Conservation (phyloP, 1,284 basidiomycete genomes). For the Acaromyces ingoldii region DNA sequence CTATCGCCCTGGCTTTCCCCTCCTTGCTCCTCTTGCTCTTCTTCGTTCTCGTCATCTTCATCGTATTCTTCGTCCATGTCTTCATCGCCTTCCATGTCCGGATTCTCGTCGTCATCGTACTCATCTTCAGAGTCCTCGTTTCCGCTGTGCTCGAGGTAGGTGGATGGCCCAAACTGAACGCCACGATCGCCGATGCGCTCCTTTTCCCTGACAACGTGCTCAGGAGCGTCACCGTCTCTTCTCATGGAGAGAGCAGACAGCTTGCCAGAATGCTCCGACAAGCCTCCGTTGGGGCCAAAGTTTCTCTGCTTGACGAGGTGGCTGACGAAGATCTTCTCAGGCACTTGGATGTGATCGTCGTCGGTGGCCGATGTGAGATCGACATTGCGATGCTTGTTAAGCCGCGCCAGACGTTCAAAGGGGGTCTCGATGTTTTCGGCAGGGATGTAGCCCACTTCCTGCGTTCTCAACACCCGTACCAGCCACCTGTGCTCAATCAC, state of each 20-base stretch:
- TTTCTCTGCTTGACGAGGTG: constrained; percentile 41
- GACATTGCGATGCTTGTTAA: constrained; percentile 97
- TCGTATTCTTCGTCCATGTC: constrained; percentile 15
- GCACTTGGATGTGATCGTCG: constrained; percentile 46
- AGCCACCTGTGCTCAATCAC: constrained; percentile 41
- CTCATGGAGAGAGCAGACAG: constrained; percentile 45
- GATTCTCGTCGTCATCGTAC: constrained; percentile 27
- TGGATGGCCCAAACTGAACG: constrained; percentile 44
- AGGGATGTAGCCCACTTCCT: constrained; percentile 98
- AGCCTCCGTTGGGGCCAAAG: constrained; percentile 18
- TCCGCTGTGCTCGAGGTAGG: constrained; percentile 48
- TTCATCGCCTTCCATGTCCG: constrained; percentile 14
- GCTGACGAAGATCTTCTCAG: constrained; percentile 29
- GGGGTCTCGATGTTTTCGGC: constrained; percentile 99
- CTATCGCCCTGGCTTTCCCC: constrained; percentile 9
- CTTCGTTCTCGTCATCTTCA: constrained; percentile 25
- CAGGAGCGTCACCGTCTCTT: constrained; percentile 26
- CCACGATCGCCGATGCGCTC: constrained; percentile 30
- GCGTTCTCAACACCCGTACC: constrained; percentile 53
- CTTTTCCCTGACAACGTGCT: constrained; percentile 18
- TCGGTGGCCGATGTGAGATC: constrained; percentile 57
- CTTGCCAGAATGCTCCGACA: constrained; percentile 45
- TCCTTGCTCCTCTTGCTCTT: constrained; percentile 25
- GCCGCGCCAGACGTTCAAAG: constrained; percentile 84
- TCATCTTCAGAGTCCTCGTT: constrained; percentile 43